A percentile compares a stretch with the other conserved stretches of the same genome.
Conservation (phyloP, 495 filamentous ascomycete species). For the Penicillium nucicola region DNA sequence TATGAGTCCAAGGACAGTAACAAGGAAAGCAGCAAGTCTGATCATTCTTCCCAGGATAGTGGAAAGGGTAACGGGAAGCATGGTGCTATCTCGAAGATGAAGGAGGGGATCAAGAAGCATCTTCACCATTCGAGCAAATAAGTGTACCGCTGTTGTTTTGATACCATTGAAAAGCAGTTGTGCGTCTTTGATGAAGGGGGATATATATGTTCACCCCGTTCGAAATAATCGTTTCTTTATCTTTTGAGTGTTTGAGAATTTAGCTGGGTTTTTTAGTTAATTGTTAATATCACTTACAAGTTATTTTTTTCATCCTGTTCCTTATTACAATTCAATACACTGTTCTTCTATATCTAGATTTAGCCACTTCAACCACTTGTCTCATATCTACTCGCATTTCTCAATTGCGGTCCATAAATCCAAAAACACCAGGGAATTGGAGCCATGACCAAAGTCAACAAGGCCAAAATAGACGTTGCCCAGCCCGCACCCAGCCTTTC, state of each 20-base stretch:
- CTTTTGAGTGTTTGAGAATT: no score
- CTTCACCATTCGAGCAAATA: conserved; percentile 14
- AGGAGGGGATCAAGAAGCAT: conserved; percentile 31
- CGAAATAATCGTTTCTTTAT: no score
- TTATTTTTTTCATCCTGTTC: no score
- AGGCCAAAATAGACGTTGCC: neutral
- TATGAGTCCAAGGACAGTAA: neutral
- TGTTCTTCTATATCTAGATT: no score
- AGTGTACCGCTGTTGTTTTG: neutral
- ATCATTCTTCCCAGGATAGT: conserved; percentile 1
- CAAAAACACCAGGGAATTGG: neutral
- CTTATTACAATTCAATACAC: no score
- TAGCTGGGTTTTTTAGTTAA: no score
- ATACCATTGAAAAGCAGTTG: neutral
- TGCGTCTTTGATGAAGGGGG: neutral
- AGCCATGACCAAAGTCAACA: neutral
- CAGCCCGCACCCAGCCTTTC: neutral
- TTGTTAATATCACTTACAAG: no score
- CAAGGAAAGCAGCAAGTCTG: neutral
- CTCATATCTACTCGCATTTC: neutral
- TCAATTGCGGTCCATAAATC: neutral
- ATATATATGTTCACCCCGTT: no score
- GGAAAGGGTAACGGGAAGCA: conserved; percentile 13
- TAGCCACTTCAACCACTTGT: neutral
- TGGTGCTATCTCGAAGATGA: conserved; percentile 26